These are phyloP conservation scores for Cyphellophora europaea DNA, from an alignment of 2,329 filamentous ascomycete genomes.

Conservation along the genomic window DNA sequence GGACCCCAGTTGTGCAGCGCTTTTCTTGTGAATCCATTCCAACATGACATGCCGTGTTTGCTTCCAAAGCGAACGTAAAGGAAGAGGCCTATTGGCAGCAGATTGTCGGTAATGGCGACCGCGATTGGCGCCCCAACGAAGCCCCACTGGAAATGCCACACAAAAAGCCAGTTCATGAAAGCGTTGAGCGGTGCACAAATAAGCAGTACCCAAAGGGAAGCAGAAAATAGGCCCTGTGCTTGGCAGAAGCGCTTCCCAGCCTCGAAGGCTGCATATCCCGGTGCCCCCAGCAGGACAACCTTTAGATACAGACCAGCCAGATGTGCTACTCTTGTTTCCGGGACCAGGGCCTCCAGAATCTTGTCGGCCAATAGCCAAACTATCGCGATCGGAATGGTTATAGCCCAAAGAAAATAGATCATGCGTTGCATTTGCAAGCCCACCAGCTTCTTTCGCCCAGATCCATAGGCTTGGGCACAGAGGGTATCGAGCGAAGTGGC, in stretches of 20 bases:
- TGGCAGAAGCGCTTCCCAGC: conserved; percentile 78
- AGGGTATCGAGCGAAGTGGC: conserved; percentile 79
- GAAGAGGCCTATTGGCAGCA: conserved; percentile 64
- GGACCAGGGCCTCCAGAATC: conserved; percentile 59
- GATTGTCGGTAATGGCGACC: conserved; percentile 63
- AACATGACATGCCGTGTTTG: conserved; percentile 57
- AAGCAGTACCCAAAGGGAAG: conserved; percentile 73
- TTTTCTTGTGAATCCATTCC: conserved; percentile 66
- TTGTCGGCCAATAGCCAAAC: conserved; percentile 61
- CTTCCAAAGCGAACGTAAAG: conserved; percentile 61
- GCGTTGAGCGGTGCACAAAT: conserved; percentile 76
- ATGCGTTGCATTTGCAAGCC: conserved; percentile 74
- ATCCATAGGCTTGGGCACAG: conserved; percentile 78
- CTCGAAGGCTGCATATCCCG: conserved; percentile 69
- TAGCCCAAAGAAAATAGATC: conserved; percentile 64
- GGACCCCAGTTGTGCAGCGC: conserved; percentile 67
- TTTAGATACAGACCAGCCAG: conserved; percentile 67
- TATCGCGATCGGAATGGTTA: conserved; percentile 62
- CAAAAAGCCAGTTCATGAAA: conserved; percentile 70
- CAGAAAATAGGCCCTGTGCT: conserved; percentile 76
- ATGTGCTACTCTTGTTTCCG: conserved; percentile 59
- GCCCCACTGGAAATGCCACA: conserved; percentile 59
- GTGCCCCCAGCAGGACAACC: conserved; percentile 60
- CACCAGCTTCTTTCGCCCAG: conserved; percentile 70
- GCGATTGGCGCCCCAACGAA: conserved; percentile 76